Conservation (phyloP, 805 yeast genomes). For the Cyberlindnera lachancei region DNA sequence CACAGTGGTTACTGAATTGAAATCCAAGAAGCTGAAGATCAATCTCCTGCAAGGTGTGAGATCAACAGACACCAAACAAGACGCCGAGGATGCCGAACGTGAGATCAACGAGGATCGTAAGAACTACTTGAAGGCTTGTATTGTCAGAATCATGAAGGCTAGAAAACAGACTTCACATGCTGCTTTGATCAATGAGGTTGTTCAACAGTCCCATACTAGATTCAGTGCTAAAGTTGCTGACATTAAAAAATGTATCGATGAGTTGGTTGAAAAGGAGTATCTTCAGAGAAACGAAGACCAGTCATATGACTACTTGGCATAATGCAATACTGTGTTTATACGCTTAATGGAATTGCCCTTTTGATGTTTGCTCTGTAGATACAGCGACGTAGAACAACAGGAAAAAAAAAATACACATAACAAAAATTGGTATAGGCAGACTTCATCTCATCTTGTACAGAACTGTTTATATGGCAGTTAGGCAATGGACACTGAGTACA, state of each 20-base stretch:
- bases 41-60: constrained; percentile 63
- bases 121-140: constrained; percentile 82
- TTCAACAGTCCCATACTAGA: constrained; percentile 71
- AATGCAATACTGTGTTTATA: constrained; percentile 1
- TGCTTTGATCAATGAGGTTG: constrained; percentile 77
- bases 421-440: too few species aligned
- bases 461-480: too few species aligned
- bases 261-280: constrained; percentile 79
- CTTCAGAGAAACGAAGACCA: constrained; percentile 67
- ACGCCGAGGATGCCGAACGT: constrained; percentile 63
- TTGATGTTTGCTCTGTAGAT: background rate
- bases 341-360: too few species aligned
- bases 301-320: constrained; percentile 78
- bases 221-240: constrained; percentile 83
- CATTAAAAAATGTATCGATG: constrained; percentile 80
- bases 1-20: constrained; percentile 73
- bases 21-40: constrained; percentile 75
- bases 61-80: constrained; percentile 50
- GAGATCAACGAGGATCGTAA: constrained; percentile 85
- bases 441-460: too few species aligned
- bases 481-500: too few species aligned
- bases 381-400: background rate
- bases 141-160: constrained; percentile 95
- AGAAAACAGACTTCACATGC: constrained; percentile 74
- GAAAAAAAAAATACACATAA: too few species aligned